phyloP scores from a whole-genome alignment of 495 filamentous ascomycete genomes.

The Aspergillus sparsus region DNA sequence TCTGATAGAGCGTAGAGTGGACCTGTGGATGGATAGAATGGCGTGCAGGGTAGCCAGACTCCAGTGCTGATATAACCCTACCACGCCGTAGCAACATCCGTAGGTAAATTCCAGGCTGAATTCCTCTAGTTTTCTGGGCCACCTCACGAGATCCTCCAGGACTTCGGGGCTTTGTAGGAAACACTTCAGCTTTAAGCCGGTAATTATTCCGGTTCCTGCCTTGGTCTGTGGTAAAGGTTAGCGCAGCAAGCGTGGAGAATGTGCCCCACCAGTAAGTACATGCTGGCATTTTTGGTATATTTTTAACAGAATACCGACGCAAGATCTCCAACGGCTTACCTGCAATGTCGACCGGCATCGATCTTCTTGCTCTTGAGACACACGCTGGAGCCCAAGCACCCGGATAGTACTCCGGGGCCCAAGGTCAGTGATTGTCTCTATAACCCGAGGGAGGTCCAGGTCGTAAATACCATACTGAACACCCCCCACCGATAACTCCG shows the following conservation, averaged over 20 bases:
- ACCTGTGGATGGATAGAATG: constrained; percentile 7
- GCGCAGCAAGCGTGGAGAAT: background rate
- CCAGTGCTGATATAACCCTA: background rate
- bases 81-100: background rate
- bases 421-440: constrained; percentile 3
- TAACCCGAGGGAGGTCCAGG: background rate
- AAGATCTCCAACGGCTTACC: background rate
- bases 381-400: background rate
- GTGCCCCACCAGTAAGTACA: too few species aligned
- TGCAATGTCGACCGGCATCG: background rate
- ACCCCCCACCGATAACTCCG: background rate
- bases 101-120: constrained; percentile 1
- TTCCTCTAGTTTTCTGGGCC: constrained; percentile 1
- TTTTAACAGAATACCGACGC: background rate
- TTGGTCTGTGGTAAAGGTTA: background rate
- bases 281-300: background rate
- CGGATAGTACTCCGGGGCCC: background rate
- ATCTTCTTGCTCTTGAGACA: background rate
- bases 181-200: background rate
- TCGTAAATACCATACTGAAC: background rate
- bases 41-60: constrained; percentile 14
- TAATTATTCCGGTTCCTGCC: background rate
- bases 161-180: constrained; percentile 1
- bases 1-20: constrained; percentile 4
- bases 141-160: constrained; percentile 2